phyloP scores from a whole-genome alignment of 2,329 filamentous ascomycete genomes.

The Microsporum canis region DNA sequence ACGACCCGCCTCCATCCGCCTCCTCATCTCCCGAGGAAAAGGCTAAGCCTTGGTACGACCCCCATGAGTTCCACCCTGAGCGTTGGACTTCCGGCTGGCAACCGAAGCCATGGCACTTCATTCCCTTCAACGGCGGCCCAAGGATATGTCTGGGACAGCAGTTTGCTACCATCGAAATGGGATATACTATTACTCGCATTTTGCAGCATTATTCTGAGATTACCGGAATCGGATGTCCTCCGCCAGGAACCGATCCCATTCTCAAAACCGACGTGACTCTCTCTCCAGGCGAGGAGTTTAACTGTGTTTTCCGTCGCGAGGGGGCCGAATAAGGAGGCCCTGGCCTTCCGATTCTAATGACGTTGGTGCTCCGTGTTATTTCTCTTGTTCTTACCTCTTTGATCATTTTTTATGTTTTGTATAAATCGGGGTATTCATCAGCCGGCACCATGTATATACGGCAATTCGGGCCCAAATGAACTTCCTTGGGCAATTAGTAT shows the following conservation, averaged over 20 bases:
- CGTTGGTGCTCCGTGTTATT: background rate
- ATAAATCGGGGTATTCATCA: background rate
- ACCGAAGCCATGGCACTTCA: slow-evolving; percentile 44
- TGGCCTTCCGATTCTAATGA: background rate
- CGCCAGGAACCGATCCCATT: slow-evolving; percentile 26
- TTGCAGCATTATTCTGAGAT: slow-evolving; percentile 33
- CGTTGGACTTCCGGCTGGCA: slow-evolving; percentile 41
- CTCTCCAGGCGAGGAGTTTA: slow-evolving; percentile 28
- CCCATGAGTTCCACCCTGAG: slow-evolving; percentile 38
- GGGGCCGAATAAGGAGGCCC: background rate
- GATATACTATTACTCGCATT: slow-evolving; percentile 37
- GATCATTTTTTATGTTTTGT: background rate
- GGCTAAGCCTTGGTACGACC: slow-evolving; percentile 31
- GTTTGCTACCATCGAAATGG: slow-evolving; percentile 50
- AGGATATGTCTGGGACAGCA: slow-evolving; percentile 49
- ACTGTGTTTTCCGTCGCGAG: slow-evolving; percentile 25
- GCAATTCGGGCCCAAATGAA: background rate
- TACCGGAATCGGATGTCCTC: slow-evolving; percentile 21
- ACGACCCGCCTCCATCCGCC: slow-evolving; percentile 25
- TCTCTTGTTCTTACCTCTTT: background rate
- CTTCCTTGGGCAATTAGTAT: background rate
- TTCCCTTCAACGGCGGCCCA: slow-evolving; percentile 44
- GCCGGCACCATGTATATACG: background rate
- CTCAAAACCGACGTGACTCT: slow-evolving; percentile 31
- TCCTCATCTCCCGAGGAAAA: slow-evolving; percentile 4